These are phyloP conservation scores for Wolfiporia cocos DNA, from an alignment of 1,284 basidiomycete genomes.

Conservation along the genomic window DNA sequence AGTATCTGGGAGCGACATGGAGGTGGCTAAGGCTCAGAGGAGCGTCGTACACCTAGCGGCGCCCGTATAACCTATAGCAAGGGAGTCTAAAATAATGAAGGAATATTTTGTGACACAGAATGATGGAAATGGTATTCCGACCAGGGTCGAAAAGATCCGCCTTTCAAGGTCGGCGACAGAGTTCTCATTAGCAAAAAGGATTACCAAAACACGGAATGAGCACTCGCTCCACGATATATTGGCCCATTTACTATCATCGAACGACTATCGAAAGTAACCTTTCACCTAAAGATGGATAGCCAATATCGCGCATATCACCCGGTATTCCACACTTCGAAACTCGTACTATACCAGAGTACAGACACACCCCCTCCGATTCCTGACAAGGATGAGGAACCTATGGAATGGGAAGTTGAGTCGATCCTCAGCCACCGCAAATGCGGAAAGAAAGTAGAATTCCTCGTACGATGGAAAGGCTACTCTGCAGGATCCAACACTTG, in stretches of 20 bases:
- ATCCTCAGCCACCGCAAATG: neutral
- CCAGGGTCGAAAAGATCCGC: no score
- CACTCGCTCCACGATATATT: neutral
- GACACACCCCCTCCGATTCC: neutral
- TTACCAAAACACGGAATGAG: neutral
- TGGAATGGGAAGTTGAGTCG: neutral
- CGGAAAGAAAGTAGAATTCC: neutral
- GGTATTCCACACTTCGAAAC: neutral
- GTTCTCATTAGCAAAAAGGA: neutral
- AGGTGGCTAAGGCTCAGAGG: no score
- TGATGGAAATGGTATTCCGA: no score
- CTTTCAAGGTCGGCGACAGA: neutral
- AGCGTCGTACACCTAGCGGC: no score
- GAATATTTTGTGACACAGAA: no score
- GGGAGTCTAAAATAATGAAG: no score
- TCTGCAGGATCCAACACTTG: neutral
- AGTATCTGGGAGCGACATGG: no score
- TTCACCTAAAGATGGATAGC: neutral
- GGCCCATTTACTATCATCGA: neutral
- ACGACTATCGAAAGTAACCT: neutral
- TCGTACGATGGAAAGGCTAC: neutral
- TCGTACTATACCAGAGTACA: neutral
- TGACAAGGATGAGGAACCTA: neutral
- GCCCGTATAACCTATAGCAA: no score
- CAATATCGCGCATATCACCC: neutral